phyloP scores from a whole-genome alignment of 345 rosid genomes.

The Aquilaria malaccensis region DNA sequence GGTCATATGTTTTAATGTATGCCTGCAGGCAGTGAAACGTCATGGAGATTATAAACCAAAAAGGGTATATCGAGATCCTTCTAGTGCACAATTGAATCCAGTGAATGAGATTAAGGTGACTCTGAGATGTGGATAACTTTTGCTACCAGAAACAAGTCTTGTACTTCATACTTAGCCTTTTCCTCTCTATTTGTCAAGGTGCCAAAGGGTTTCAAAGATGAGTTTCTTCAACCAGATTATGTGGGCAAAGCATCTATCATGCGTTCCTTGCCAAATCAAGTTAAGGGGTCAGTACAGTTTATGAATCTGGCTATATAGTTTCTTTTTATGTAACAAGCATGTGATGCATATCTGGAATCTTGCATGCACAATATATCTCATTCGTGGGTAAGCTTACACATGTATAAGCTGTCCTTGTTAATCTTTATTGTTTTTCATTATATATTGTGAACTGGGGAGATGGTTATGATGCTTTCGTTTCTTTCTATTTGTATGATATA shows the following conservation, averaged over 20 bases:
- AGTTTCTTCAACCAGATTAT: constrained; percentile 32
- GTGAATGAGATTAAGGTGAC: constrained; percentile 42
- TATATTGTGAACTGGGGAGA: too few species aligned
- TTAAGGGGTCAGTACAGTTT: constrained; percentile 41
- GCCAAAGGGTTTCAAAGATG: constrained; percentile 30
- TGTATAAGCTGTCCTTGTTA: too few species aligned
- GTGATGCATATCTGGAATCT: too few species aligned
- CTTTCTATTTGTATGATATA: too few species aligned
- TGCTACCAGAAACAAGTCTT: background rate
- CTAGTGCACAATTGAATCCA: constrained; percentile 21
- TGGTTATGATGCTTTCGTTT: too few species aligned
- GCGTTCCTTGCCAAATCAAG: constrained; percentile 24
- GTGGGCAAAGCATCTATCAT: constrained; percentile 31
- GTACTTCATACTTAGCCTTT: constrained; percentile 8
- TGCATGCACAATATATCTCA: too few species aligned
- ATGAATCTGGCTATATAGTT: too few species aligned
- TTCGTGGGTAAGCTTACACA: too few species aligned
- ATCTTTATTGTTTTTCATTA: too few species aligned
- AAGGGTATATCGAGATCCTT: constrained; percentile 25
- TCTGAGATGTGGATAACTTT: constrained; percentile 12
- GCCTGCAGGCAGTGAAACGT: constrained; percentile 37
- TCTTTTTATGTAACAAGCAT: too few species aligned
- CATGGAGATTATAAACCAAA: constrained; percentile 29
- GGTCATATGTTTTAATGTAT: background rate
- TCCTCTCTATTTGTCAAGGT: constrained; percentile 35